These are phyloP conservation scores for Peronosclerospora sorghi DNA, from an alignment of 352 stramenopile genomes.

Conservation along the genomic window DNA sequence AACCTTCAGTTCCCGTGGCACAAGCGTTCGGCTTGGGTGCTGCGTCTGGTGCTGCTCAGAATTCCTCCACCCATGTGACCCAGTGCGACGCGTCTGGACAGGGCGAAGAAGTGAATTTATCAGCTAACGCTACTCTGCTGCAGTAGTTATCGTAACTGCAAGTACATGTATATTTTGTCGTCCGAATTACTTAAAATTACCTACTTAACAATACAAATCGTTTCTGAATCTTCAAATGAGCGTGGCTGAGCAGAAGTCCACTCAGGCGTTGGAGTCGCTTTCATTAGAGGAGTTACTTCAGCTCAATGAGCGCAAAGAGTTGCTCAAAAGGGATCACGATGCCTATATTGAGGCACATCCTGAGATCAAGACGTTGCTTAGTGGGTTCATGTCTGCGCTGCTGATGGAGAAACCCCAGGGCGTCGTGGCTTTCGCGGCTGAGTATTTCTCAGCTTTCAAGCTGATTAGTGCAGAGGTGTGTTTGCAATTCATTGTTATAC, in stretches of 20 bases:
- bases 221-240: too few species aligned
- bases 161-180: conserved; percentile 3
- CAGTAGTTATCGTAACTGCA: conserved; percentile 27
- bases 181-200: too few species aligned
- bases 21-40: conserved; percentile 18
- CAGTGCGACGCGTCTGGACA: conserved; percentile 25
- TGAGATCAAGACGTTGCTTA: conserved; percentile 86
- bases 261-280: conserved; percentile 41
- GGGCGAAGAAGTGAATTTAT: conserved; percentile 69
- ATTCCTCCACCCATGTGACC: conserved; percentile 5
- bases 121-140: conserved; percentile 51
- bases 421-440: conserved; percentile 65
- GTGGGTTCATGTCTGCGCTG: conserved; percentile 77
- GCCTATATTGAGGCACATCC: conserved; percentile 74
- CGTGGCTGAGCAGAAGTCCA: not conserved
- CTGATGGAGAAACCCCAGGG: conserved; percentile 81
- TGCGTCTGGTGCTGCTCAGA: conserved; percentile 5
- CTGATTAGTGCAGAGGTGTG: conserved; percentile 6
- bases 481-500: not conserved
- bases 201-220: too few species aligned
- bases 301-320: conserved; percentile 79
- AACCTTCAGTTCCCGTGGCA: conserved; percentile 3
- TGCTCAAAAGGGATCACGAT: conserved; percentile 77
- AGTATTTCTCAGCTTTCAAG: conserved; percentile 73
- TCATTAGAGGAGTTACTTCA: conserved; percentile 78